Base-by-base conservation (phyloP, 176 grass and related monocot species). In the Triticum urartu region DNA sequence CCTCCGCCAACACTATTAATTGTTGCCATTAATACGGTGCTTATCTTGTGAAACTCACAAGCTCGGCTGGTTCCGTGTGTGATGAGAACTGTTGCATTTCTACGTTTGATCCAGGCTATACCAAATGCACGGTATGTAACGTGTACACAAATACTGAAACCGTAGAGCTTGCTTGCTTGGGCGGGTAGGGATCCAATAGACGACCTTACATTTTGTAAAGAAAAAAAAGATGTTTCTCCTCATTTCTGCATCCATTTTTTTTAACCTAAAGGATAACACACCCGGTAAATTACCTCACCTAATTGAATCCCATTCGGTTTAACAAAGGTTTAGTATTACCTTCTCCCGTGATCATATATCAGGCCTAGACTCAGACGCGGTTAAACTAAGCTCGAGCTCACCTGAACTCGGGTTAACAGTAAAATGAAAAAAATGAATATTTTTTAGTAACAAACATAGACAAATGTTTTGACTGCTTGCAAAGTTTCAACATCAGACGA, bases 1-100 rank as follows among this genome's bases (percentile, higher is more conserved):
- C 79, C 83, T 77, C 34, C 24, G 68, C 82, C 82, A 85, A 74
- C 82, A 59, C 59, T 26, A 22, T 78, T 75, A 75, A 9, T 61
- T 22, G 48, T 56, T 73, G 43, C 59, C 73, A 87, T 83, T 83
- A 87, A 83, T 43, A 64, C 40, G 56, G 34, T 59, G 56, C 56
- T 66, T 74, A 74, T 79, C 68, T 85, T 61, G 36, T 81, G 50
- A 59, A 65, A 38, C 32, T 86, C 62, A 18, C 64, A 45, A 65
- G 60, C 25, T 56, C 8, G 9, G 47, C 28, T 22, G 43, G 67
- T n/a, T 72, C 34, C 64, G 9, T 21, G 30, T 36, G 26, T 15
- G 43, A 52, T 48, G n/a, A 32, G 3, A 81, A 81, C 40, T 34
- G 42, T 48, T 48, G 26, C 26, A 33, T 48, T 50, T 50, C 40